Evolutionary conservation across 441 rosid species (phyloP).

Genomic region (Geranium incanum): DNA sequence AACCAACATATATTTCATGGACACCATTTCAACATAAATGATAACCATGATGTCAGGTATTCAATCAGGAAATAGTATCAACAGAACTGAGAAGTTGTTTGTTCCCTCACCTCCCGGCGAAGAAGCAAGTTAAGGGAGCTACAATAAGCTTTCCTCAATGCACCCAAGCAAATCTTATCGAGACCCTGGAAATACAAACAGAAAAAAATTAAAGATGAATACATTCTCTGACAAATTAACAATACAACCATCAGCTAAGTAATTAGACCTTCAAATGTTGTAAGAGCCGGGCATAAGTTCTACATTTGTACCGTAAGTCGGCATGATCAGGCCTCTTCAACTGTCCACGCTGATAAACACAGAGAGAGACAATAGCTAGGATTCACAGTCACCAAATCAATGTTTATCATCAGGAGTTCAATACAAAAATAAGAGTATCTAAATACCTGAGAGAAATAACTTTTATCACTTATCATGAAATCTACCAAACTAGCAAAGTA

Average conservation of each 20-base stretch:
- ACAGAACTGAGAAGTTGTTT: constrained; percentile 16
- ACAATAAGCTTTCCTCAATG: constrained; percentile 94
- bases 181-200: constrained; percentile 53
- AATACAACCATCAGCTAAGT: constrained; percentile 11
- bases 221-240: background rate
- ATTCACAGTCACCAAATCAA: constrained; percentile 16
- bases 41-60: too few relatives aligned
- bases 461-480: constrained; percentile 95
- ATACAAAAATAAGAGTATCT: background rate
- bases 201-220: constrained; percentile 12
- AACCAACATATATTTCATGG: background rate
- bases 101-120: constrained; percentile 80
- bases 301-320: constrained; percentile 93
- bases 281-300: constrained; percentile 97
- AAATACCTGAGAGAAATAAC: constrained; percentile 93
- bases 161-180: constrained; percentile 79
- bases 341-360: constrained; percentile 74
- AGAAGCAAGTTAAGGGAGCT: constrained; percentile 92
- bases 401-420: constrained; percentile 11
- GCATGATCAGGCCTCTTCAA: constrained; percentile 99
- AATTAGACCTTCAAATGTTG: constrained; percentile 82
- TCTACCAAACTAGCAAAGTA: constrained; percentile 98
- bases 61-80: constrained; percentile 12
- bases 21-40: background rate
- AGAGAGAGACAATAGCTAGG: constrained; percentile 20